Percentiles rank a stretch among this genome's conserved stretches.
These are phyloP conservation scores for Papilionanthe hybrid DNA, from an alignment of 116 monocot species.

Conservation along the genomic window DNA sequence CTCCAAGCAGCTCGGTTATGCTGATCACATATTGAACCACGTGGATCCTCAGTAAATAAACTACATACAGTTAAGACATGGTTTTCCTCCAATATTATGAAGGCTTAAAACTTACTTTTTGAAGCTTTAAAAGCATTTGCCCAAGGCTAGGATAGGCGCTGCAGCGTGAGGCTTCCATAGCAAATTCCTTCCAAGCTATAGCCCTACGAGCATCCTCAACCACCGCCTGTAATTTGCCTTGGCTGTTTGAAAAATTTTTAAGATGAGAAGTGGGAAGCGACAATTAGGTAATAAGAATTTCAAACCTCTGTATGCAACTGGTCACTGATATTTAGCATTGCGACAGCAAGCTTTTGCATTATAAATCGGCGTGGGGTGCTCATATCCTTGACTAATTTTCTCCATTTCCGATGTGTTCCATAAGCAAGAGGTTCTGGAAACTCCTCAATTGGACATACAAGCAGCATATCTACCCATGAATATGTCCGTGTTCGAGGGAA, in stretches of 20 bases:
- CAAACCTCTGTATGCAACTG: conserved; percentile 78
- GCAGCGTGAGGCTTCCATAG: conserved; percentile 71
- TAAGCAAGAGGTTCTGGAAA: conserved; percentile 66
- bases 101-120: conserved; percentile 44
- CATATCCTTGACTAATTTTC: conserved; percentile 71
- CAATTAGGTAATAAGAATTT: conserved; percentile 3
- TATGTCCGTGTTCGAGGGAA: conserved; percentile 83
- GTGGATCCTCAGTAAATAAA: background rate
- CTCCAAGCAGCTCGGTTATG: background rate
- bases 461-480: conserved; percentile 82
- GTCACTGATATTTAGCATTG: conserved; percentile 79
- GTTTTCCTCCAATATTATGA: background rate
- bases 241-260: conserved; percentile 4
- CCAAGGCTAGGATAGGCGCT: conserved; percentile 79
- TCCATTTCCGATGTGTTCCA: conserved; percentile 73
- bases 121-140: conserved; percentile 79
- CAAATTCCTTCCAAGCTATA: conserved; percentile 75
- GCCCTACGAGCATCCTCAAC: conserved; percentile 65
- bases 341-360: conserved; percentile 80
- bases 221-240: conserved; percentile 49
- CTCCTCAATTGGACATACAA: conserved; percentile 63
- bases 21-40: background rate
- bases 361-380: conserved; percentile 58
- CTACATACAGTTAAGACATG: background rate
- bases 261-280: conserved; percentile 4